Conservation (phyloP, 2,329 filamentous ascomycete genomes). For the Ceratocystis cubensis region DNA sequence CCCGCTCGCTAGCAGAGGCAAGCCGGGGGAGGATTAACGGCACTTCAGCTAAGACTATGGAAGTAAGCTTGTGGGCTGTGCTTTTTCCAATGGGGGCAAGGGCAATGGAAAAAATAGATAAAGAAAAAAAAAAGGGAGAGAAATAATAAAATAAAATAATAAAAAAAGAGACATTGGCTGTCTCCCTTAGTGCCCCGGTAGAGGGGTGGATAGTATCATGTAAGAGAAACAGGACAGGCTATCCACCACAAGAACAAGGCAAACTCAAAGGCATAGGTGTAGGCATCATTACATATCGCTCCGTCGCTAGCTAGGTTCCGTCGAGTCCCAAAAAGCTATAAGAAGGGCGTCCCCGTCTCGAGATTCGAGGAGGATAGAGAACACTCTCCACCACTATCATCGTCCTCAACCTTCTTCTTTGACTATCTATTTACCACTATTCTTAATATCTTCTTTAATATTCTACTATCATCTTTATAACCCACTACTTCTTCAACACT, state of each 20-base stretch:
- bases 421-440: neutral
- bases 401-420: neutral
- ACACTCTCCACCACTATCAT: slow-evolving; percentile 3
- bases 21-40: neutral
- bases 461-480: neutral
- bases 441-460: neutral
- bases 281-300: neutral
- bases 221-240: neutral
- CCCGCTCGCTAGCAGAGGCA: neutral
- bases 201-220: neutral
- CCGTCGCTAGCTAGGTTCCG: neutral
- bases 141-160: neutral
- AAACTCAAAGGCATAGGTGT: too few species aligned
- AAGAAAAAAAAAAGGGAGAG: neutral
- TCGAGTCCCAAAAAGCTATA: slow-evolving; percentile 3
- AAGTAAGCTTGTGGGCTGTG: slow-evolving; percentile 10
- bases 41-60: neutral
- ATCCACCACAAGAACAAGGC: neutral
- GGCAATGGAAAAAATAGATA: neutral
- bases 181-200: neutral
- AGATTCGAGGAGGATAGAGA: neutral
- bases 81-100: neutral
- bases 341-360: slow-evolving; percentile 4
- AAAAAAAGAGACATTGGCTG: neutral
- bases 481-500: neutral